These are phyloP conservation scores for Kodamaea nitidulidarum DNA, from an alignment of 805 yeast species.

Conservation along the genomic window DNA sequence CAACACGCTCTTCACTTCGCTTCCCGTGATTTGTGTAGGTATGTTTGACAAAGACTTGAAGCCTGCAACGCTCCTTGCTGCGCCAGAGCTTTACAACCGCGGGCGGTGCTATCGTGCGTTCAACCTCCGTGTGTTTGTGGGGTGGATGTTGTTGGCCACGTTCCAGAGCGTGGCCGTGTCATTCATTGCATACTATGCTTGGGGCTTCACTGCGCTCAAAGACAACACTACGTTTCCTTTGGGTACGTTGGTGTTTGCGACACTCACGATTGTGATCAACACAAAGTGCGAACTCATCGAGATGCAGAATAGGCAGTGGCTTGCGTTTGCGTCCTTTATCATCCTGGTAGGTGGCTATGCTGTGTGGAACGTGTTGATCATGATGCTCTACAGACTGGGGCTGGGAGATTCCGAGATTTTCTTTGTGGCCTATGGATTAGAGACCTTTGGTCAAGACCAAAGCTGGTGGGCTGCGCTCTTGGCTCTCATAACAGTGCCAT, in stretches of 20 bases:
- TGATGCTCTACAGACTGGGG: conserved; percentile 56
- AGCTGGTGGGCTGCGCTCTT: conserved; percentile 83
- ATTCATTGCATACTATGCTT: conserved; percentile 60
- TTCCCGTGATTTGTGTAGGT: conserved; percentile 91
- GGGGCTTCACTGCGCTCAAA: conserved; percentile 63
- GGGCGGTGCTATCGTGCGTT: conserved; percentile 77
- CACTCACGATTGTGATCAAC: conserved; percentile 68
- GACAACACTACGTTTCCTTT: conserved; percentile 81
- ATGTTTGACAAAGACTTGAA: conserved; percentile 88
- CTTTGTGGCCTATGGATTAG: conserved; percentile 67
- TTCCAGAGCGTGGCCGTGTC: conserved; percentile 67
- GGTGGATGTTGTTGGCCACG: conserved; percentile 78
- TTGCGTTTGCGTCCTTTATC: conserved; percentile 60
- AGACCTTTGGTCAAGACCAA: conserved; percentile 74
- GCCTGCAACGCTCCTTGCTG: conserved; percentile 83
- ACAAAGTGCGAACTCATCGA: conserved; percentile 78
- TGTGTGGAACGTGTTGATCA: conserved; percentile 75
- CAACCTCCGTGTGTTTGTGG: conserved; percentile 61
- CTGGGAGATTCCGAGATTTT: conserved; percentile 48
- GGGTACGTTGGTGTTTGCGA: conserved; percentile 73
- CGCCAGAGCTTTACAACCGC: conserved; percentile 80
- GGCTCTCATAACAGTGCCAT: conserved; percentile 52
- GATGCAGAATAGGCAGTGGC: conserved; percentile 67
- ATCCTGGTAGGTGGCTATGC: conserved; percentile 84
- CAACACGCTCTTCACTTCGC: conserved; percentile 89